phyloP scores from a whole-genome alignment of 805 yeast species.

The Wickerhamiella kurtzmanii region DNA sequence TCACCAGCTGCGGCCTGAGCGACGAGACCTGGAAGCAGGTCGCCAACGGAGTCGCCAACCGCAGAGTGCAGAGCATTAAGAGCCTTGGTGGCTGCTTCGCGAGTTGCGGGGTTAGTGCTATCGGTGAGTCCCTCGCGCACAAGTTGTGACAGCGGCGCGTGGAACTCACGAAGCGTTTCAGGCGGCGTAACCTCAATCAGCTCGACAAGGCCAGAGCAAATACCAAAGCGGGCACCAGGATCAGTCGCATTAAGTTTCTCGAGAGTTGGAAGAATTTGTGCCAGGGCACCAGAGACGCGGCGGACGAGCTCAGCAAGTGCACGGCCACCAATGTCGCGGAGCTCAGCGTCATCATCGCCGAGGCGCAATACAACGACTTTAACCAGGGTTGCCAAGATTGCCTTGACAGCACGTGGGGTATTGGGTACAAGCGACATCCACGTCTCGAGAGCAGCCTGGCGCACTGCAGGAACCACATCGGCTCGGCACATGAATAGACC shows the following conservation, averaged over 20 bases:
- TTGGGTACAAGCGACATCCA: slow-evolving; percentile 96
- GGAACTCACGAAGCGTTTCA: slow-evolving; percentile 49
- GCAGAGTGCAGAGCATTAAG: slow-evolving; percentile 76
- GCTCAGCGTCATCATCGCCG: slow-evolving; percentile 67
- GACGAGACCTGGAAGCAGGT: slow-evolving; percentile 72
- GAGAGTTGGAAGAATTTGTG: slow-evolving; percentile 74
- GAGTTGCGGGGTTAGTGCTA: slow-evolving; percentile 45
- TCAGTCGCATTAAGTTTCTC: slow-evolving; percentile 47
- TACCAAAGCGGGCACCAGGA: slow-evolving; percentile 87
- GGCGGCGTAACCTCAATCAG: slow-evolving; percentile 52
- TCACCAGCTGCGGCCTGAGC: slow-evolving; percentile 42
- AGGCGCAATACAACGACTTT: slow-evolving; percentile 65
- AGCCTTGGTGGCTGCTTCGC: slow-evolving; percentile 84
- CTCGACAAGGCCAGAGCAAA: slow-evolving; percentile 84
- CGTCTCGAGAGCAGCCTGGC: slow-evolving; percentile 80
- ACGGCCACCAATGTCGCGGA: slow-evolving; percentile 80
- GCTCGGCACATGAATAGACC: slow-evolving; percentile 89
- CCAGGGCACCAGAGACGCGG: slow-evolving; percentile 73
- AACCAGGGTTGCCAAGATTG: slow-evolving; percentile 74
- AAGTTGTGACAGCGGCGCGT: slow-evolving; percentile 55
- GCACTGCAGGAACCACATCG: slow-evolving; percentile 74
- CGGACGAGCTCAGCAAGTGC: slow-evolving; percentile 90
- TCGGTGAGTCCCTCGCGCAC: slow-evolving; percentile 73
- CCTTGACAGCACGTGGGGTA: slow-evolving; percentile 89
- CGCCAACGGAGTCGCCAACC: slow-evolving; percentile 78